phyloP scores from a whole-genome alignment of 306 rosid species.

The Quercus berberidifolia region DNA sequence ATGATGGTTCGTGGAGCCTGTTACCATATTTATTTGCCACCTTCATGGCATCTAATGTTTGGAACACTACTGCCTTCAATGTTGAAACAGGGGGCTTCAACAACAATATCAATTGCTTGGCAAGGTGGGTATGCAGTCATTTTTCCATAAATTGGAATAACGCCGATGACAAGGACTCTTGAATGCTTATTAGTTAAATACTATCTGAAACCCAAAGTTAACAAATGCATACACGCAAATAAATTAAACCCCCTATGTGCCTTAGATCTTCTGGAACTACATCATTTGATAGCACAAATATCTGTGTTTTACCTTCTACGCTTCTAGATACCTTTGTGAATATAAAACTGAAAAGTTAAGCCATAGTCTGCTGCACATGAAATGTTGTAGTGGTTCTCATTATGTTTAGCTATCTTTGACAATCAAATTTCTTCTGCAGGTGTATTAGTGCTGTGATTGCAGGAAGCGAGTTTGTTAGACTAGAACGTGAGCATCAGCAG shows the following conservation, averaged over 20 bases:
- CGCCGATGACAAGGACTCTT: neutral
- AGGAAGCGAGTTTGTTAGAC: slow-evolving; percentile 87
- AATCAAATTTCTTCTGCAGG: slow-evolving; percentile 46
- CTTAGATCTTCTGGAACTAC: neutral
- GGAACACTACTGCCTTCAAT: slow-evolving; percentile 89
- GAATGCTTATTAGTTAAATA: neutral
- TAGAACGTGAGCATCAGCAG: slow-evolving; percentile 80
- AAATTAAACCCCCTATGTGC: neutral
- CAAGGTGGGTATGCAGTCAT: slow-evolving; percentile 58
- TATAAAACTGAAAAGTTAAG: slow-evolving; percentile 7
- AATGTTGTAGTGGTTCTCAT: neutral
- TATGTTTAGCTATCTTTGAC: slow-evolving; percentile 12
- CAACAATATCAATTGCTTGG: slow-evolving; percentile 90
- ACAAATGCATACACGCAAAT: neutral
- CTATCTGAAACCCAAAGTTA: neutral
- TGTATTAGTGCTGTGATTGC: slow-evolving; percentile 89
- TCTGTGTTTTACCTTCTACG: neutral
- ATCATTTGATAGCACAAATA: neutral
- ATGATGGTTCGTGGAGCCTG: slow-evolving; percentile 95
- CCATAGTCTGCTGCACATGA: neutral
- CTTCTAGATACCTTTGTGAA: slow-evolving; percentile 14
- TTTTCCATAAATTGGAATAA: slow-evolving; percentile 5
- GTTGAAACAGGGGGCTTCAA: slow-evolving; percentile 93
- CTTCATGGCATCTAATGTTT: slow-evolving; percentile 87
- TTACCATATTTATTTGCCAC: slow-evolving; percentile 90